Base-by-base conservation (phyloP, 1,284 basidiomycete genomes). In the Peniophora sp. region DNA sequence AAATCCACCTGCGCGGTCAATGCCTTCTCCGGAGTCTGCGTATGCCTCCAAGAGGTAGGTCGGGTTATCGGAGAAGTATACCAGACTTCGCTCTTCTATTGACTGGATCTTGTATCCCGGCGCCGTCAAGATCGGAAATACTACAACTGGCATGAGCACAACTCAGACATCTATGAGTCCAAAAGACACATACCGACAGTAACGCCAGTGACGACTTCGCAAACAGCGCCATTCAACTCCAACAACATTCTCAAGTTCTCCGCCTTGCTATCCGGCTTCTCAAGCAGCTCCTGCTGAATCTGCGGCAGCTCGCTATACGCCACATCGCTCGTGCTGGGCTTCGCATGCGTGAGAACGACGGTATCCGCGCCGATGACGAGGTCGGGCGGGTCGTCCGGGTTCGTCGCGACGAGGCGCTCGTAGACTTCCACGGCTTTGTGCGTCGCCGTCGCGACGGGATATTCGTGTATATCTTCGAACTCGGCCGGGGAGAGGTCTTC, bases 371-470 rank as follows among this genome's bases (percentile, higher is more conserved):
- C 87, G 56, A 99, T 97, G 44, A 98, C 93, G 22, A 98, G 77
- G 67, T 98, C 95, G 2, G 95, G 94, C 1, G 92, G 78, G 62
- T 96, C 81, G 18, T 92, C 83, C 8, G 90, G 88, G 57, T 88
- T 67, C 51, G 82, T 71, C 49, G 86, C 83, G 50, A 96, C 85
- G 22, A 97, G 70, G 32, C 85, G 76, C 64, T 91, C 83, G 61
- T 97, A 97, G n/a, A 96, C 93, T 61, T 96, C 90, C 8, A 93
- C 79, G 0, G 88, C 94, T 73, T 97, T 98, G 57, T 95, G 87
- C 1, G 83, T 84, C 2, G 92, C 92, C 0, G 94, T 98, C 8
- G 94, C 85, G 3, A 97, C 90, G 0, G 95, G 92, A 64, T 99
- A 98, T 63, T 97, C 92, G 53, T 92, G 89, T 15, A 89, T 76